Evolutionary conservation across 108 stramenopile species (phyloP).

Genomic region (Pseudonitzschia multiseries): DNA sequence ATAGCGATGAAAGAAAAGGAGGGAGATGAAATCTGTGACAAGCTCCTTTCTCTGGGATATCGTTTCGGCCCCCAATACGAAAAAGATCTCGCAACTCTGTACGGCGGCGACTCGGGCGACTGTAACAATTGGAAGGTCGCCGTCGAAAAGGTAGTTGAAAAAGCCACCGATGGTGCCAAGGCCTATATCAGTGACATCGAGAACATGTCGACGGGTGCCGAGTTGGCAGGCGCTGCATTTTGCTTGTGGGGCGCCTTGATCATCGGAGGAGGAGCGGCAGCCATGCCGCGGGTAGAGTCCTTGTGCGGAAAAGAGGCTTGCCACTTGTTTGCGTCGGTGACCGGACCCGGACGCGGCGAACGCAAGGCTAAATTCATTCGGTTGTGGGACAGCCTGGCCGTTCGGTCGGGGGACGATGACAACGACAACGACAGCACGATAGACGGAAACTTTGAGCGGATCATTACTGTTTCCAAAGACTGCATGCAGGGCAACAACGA

Average conservation of each 20-base stretch:
- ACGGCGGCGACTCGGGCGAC: background rate
- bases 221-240: constrained; percentile 46
- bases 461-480: constrained; percentile 1
- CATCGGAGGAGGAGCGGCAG: constrained; percentile 51
- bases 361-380: constrained; percentile 40
- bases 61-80: constrained; percentile 39
- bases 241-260: constrained; percentile 51
- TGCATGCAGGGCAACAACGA: constrained; percentile 30
- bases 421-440: background rate
- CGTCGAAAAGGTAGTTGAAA: background rate
- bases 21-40: constrained; percentile 16
- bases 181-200: constrained; percentile 28
- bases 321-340: constrained; percentile 37
- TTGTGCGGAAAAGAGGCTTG: constrained; percentile 44
- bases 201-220: constrained; percentile 26
- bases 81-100: constrained; percentile 32
- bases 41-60: constrained; percentile 32
- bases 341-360: constrained; percentile 34
- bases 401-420: background rate
- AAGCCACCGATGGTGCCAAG: constrained; percentile 15
- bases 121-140: constrained; percentile 30
- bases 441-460: constrained; percentile 4
- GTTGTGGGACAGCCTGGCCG: constrained; percentile 34
- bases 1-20: constrained; percentile 21
- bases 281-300: constrained; percentile 38